phyloP scores from a whole-genome alignment of 2,329 filamentous ascomycete species.

The Corinectria fuckeliana region DNA sequence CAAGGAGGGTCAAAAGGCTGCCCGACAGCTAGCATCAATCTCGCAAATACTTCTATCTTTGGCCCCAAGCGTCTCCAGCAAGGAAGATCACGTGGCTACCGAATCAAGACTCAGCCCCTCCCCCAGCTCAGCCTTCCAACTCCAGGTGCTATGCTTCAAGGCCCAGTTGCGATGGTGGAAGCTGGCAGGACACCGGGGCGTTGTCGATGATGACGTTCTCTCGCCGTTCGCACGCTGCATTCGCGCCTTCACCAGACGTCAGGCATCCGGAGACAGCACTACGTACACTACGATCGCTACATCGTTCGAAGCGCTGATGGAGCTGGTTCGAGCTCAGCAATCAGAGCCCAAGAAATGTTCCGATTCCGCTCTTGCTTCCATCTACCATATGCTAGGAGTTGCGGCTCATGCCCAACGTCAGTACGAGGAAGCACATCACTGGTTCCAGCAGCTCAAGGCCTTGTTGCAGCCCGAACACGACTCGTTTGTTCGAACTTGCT shows the following conservation, averaged over 20 bases:
- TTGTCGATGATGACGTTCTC: constrained; percentile 69
- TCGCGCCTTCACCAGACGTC: constrained; percentile 64
- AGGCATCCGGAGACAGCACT: constrained; percentile 45
- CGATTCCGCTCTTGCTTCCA: constrained; percentile 52
- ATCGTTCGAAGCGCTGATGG: constrained; percentile 42
- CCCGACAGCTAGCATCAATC: constrained; percentile 70
- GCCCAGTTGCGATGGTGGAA: constrained; percentile 71
- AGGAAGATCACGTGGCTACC: constrained; percentile 63
- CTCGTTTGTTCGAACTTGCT: constrained; percentile 57
- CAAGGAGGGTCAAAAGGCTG: constrained; percentile 61
- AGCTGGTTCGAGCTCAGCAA: constrained; percentile 43
- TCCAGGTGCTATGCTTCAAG: constrained; percentile 69
- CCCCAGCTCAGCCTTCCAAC: constrained; percentile 63
- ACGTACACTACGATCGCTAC: constrained; percentile 45
- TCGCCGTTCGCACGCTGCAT: constrained; percentile 69
- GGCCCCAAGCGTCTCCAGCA: constrained; percentile 69
- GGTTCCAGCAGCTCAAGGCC: constrained; percentile 56
- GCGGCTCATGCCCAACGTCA: constrained; percentile 54
- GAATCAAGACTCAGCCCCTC: constrained; percentile 62
- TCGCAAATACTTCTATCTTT: constrained; percentile 70
- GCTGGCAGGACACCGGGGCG: constrained; percentile 64
- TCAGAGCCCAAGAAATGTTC: constrained; percentile 46
- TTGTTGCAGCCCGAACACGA: constrained; percentile 48
- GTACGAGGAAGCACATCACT: constrained; percentile 59
- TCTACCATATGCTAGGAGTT: constrained; percentile 61